Evolutionary conservation across 78 protist species (phyloP), one percentile per base, ranked within the genome.

Genomic region (Speleostelium caveatum): DNA sequence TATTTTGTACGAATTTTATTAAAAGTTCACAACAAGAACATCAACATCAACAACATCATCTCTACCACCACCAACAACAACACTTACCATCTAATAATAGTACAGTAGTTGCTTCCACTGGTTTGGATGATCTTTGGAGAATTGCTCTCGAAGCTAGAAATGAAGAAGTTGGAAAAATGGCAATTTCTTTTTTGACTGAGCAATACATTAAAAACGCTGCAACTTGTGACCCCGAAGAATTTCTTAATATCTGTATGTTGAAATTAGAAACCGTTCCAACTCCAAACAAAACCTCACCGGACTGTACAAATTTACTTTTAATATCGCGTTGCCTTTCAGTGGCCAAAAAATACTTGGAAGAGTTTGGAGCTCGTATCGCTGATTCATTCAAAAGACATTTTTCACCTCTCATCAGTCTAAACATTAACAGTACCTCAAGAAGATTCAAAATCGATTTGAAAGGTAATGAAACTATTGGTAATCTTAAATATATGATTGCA

Each of bases 51-150:
- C 30, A 51, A 19, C 45, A 65, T 5, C 73, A 39, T 22, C 4
- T 39, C 39, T 24, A 35, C 35, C 73, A 66, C 21, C 45, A 66
- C 32, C 73, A 69, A 62, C 14, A 66, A 38, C 45, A 67, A 21
- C 17, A 17, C 26, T 53, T 12, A 61, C 56, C 53, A 24, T 35
- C 59, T 30, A n/a, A n/a, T n/a, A n/a, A n/a, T n/a, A n/a, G n/a
- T n/a, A 61, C 73, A 24, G 12, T 85, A 30, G 26, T 78, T 38
- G n/a, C n/a, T n/a, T n/a, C n/a, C n/a, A n/a, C n/a, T n/a, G 96
- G 96, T 45, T 53, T 86, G 5, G 96, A 86, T 22, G 65, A 59
- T 73, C 72, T 86, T 24, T 93, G 96, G 96, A 66, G 89, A 61
- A 66, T 93, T 12, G 80, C 68, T 35, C 30, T 86, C 12, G 90